These are phyloP conservation scores for Kickxella alabastrina DNA, from an alignment of 192 early-diverging fungal species.

Conservation along the genomic window DNA sequence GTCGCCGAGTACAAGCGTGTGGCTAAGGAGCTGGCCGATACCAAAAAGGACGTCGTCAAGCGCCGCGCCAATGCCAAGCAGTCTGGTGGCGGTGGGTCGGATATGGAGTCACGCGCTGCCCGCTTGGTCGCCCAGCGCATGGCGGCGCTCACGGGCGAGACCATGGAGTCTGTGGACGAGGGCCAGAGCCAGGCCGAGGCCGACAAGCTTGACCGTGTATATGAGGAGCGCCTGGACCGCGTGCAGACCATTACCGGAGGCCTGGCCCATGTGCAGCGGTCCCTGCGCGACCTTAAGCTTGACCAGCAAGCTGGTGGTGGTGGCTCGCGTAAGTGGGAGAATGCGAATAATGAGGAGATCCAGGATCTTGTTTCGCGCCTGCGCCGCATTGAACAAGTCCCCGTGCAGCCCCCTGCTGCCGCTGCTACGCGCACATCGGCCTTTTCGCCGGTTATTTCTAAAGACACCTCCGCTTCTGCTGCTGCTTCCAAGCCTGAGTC, in stretches of 20 bases:
- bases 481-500: neutral
- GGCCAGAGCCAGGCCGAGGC: conserved; percentile 9
- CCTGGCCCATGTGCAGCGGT: conserved; percentile 15
- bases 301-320: no score
- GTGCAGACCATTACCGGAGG: conserved; percentile 24
- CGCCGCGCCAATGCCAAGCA: conserved; percentile 2
- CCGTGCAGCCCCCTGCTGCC: neutral
- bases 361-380: conserved; percentile 27
- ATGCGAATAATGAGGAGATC: conserved; percentile 21
- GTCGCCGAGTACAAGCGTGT: conserved; percentile 26
- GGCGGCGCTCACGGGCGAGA: conserved; percentile 43
- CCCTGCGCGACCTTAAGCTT: conserved; percentile 11
- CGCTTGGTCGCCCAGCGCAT: conserved; percentile 46
- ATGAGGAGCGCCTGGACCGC: conserved; percentile 23
- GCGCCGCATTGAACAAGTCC: conserved; percentile 15
- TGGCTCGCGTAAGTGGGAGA: conserved; percentile 12
- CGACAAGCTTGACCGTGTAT: conserved; percentile 16
- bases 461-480: neutral
- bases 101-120: conserved; percentile 39
- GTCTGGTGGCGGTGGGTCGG: neutral
- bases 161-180: conserved; percentile 17
- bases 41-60: conserved; percentile 7
- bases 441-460: conserved; percentile 2
- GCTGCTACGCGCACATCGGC: conserved; percentile 4
- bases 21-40: conserved; percentile 24